phyloP scores from a whole-genome alignment of 495 filamentous ascomycete species.

The Xylaria bambusicola region DNA sequence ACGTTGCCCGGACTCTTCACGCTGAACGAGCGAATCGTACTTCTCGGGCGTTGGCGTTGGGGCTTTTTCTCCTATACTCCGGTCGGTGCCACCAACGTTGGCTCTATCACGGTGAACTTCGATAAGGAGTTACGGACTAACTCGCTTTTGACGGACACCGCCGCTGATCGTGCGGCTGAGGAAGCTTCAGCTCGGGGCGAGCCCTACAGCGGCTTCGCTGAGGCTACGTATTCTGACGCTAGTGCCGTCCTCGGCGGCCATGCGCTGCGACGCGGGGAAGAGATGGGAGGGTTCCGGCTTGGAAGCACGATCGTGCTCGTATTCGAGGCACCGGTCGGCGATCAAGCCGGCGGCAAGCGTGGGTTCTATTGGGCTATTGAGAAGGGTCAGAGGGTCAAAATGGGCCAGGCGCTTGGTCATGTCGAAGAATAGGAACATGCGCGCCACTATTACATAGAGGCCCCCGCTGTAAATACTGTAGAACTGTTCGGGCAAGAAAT shows the following conservation, averaged over 20 bases:
- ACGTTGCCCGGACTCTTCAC: slow-evolving; percentile 93
- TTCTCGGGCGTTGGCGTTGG: slow-evolving; percentile 93
- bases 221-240: slow-evolving; percentile 83
- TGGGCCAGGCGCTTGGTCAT: slow-evolving; percentile 81
- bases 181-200: slow-evolving; percentile 74
- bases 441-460: no score
- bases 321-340: slow-evolving; percentile 85
- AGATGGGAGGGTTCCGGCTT: slow-evolving; percentile 98
- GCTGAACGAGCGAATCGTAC: slow-evolving; percentile 91
- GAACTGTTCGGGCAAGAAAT: neutral
- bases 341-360: slow-evolving; percentile 65
- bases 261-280: slow-evolving; percentile 81
- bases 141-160: slow-evolving; percentile 83
- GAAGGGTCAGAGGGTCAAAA: slow-evolving; percentile 83
- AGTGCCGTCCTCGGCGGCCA: slow-evolving; percentile 78
- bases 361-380: slow-evolving; percentile 83
- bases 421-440: slow-evolving; percentile 38
- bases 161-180: slow-evolving; percentile 77
- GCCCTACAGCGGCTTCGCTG: slow-evolving; percentile 80
- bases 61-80: slow-evolving; percentile 96
- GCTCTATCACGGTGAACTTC: slow-evolving; percentile 96
- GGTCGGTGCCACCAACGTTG: slow-evolving; percentile 98
- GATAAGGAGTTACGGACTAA: slow-evolving; percentile 94
- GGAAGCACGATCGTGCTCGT: slow-evolving; percentile 95
- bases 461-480: neutral